A percentile compares a stretch with the other conserved stretches of the same genome.
These are phyloP conservation scores for Protomyces inouyei DNA, from an alignment of 1,139 yeast species.

Conservation along the genomic window DNA sequence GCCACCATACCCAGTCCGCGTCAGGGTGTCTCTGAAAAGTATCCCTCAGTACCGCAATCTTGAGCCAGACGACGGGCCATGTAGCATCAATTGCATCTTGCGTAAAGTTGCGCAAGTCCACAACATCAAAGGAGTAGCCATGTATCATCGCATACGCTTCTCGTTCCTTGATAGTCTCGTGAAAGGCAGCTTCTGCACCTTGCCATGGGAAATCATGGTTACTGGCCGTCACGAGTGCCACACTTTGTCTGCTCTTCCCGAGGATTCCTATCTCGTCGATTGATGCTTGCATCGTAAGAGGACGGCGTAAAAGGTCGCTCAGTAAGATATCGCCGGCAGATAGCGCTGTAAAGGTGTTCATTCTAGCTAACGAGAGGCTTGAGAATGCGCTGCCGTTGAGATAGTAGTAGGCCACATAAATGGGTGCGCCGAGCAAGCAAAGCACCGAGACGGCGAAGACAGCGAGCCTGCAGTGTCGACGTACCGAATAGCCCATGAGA, in stretches of 20 bases:
- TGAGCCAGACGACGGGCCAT: neutral
- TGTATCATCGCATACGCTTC: neutral
- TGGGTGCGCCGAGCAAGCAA: too few species aligned
- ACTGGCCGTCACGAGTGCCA: neutral
- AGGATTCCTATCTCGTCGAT: too few species aligned
- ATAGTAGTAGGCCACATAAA: too few species aligned
- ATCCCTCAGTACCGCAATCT: neutral
- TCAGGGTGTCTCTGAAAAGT: neutral
- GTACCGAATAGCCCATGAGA: too few species aligned
- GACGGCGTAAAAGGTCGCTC: too few species aligned
- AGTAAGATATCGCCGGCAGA: too few species aligned
- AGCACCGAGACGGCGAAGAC: too few species aligned
- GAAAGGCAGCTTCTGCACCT: neutral
- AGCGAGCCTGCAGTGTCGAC: too few species aligned
- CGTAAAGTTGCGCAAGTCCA: neutral
- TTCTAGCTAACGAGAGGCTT: too few species aligned
- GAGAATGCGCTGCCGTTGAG: too few species aligned
- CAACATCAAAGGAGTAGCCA: neutral
- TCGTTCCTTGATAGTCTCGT: neutral
- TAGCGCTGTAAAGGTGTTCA: too few species aligned
- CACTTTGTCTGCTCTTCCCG: neutral
- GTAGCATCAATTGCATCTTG: neutral
- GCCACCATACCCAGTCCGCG: conserved; percentile 31
- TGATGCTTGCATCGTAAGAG: too few species aligned
- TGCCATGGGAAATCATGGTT: neutral